Evolutionary conservation across 805 yeast genomes (phyloP), one percentile per base, ranked within the genome.

Genomic region (Jamesozyma spencerorum): DNA sequence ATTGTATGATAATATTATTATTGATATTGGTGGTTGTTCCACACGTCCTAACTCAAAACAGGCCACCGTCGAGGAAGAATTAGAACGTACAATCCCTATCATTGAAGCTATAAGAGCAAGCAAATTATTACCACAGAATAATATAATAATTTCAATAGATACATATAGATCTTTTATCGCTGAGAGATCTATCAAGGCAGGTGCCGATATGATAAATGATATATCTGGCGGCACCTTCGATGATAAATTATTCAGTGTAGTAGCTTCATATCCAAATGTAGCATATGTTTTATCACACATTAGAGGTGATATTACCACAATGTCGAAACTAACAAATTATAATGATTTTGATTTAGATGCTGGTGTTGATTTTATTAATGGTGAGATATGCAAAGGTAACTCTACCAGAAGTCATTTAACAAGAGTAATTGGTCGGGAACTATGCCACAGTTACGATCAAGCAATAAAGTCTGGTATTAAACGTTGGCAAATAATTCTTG

Each of bases 11-110:
- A 36, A 28, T 14, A 37, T 62, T 10, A 83, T 92, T 24, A 69
- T 92, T 30, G 98, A 92, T 58, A 72, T 92, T 40, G 98, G 98
- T 7, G 98, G 98, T 2, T 85, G 86, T 42, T 85, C 96, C 1
- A 92, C 98, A 0, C 72, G 94, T 38, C 98, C 98, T 0, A 85
- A 86, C 1, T 76, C 94, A 1, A 53, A 48, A 1, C 85, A 76
- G 40, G 79, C 82, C 0, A 53, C 72, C 2, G 71, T 59, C 17
- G 72, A 71, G n/a, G 88, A 75, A 41, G 98, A 92, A 57, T 50
- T 83, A 36, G 52, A 51, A 2, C 63, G 97, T 33, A 81, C 88
- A 1, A 57, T 85, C 5, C 92, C 92, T 0, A 72, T 83, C 0
- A 69, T 92, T 2, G 57, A 70, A 44, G 76, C 75, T 0, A 72